Conservation (phyloP, 2,329 filamentous ascomycete genomes). For the Diaporthe australafricana region DNA sequence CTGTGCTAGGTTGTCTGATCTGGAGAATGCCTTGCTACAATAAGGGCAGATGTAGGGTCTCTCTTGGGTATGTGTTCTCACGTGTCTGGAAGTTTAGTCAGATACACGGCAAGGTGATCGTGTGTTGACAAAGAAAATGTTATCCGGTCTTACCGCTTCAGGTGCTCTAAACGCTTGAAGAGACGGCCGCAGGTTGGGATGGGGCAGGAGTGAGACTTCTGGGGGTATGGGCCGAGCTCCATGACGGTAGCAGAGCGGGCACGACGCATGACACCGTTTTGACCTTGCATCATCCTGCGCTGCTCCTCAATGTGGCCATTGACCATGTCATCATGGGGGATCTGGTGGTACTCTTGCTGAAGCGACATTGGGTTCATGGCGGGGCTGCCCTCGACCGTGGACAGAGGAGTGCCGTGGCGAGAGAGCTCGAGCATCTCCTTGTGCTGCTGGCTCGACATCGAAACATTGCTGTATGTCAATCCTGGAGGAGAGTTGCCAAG, state of each 20-base stretch:
- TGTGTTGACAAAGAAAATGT: slow-evolving; percentile 52
- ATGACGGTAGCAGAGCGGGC: slow-evolving; percentile 95
- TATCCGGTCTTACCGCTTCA: slow-evolving; percentile 86
- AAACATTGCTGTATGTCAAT: slow-evolving; percentile 77
- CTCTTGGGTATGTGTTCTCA: slow-evolving; percentile 99
- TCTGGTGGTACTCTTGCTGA: slow-evolving; percentile 76
- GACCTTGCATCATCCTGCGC: slow-evolving; percentile 76
- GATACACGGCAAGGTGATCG: slow-evolving; percentile 56
- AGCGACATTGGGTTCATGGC: slow-evolving; percentile 77
- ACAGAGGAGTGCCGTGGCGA: slow-evolving; percentile 89
- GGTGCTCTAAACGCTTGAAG: slow-evolving; percentile 98
- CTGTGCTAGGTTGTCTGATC: slow-evolving; percentile 99
- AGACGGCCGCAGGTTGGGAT: slow-evolving; percentile 96
- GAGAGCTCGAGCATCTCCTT: slow-evolving; percentile 87
- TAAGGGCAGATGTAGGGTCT: slow-evolving; percentile 97
- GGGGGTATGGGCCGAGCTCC: slow-evolving; percentile 95
- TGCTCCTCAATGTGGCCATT: slow-evolving; percentile 70
- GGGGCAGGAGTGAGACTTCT: slow-evolving; percentile 99
- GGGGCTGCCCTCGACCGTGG: slow-evolving; percentile 85
- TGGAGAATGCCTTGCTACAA: slow-evolving; percentile 98
- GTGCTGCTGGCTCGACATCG: slow-evolving; percentile 76
- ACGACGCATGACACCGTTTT: slow-evolving; percentile 83
- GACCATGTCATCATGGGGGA: slow-evolving; percentile 72
- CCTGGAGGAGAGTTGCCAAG: slow-evolving; percentile 84
- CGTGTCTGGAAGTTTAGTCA: slow-evolving; percentile 79